These are phyloP conservation scores for Termitomyces sp. DNA, from an alignment of 768 basidiomycete species.

Conservation along the genomic window DNA sequence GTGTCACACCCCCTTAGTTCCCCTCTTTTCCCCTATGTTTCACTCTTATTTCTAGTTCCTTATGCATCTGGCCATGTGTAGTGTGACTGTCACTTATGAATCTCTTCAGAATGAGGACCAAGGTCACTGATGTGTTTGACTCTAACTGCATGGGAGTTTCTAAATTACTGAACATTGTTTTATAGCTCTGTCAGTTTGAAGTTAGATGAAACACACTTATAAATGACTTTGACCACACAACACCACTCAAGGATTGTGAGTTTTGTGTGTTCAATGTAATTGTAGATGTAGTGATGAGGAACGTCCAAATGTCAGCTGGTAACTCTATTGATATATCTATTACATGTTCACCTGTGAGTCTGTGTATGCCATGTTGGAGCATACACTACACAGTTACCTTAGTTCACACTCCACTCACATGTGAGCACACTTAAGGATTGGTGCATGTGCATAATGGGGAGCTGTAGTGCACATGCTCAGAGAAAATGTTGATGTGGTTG, in stretches of 20 bases:
- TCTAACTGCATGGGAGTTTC: slow-evolving; percentile 41
- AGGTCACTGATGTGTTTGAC: slow-evolving; percentile 47
- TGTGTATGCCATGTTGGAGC: background rate
- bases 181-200: background rate
- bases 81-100: no score
- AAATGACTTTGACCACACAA: slow-evolving; percentile 44
- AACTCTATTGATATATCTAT: slow-evolving; percentile 48
- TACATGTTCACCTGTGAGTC: background rate
- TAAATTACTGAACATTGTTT: slow-evolving; percentile 10
- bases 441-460: no score
- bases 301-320: slow-evolving; percentile 56
- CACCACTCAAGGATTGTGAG: slow-evolving; percentile 36
- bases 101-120: slow-evolving; percentile 20
- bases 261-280: slow-evolving; percentile 38
- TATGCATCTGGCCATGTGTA: no score
- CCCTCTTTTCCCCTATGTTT: no score
- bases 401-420: no score
- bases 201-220: slow-evolving; percentile 34
- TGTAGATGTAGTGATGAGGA: slow-evolving; percentile 51
- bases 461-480: no score
- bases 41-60: no score
- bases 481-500: no score
- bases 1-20: no score
- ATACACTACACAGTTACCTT: slow-evolving; percentile 35
- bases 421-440: no score